Evolutionary conservation across 2,329 filamentous ascomycete species (phyloP), one percentile per base, ranked within the genome.

Genomic region (Coniochaeta pulveracea): DNA sequence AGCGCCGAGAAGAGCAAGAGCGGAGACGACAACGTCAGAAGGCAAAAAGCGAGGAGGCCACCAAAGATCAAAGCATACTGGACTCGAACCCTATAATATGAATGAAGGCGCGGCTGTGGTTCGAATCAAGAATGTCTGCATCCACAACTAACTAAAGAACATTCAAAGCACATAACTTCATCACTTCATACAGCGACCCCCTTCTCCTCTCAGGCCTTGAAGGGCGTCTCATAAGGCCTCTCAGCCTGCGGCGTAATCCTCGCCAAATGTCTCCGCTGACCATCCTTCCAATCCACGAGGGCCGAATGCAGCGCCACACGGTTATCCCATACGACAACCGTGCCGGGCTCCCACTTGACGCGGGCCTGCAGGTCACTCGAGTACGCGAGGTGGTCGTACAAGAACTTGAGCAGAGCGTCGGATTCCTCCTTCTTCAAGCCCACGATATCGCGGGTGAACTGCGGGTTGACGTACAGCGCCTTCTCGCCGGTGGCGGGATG

Each of bases 321-420:
- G 60, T 89, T 91, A 53, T 91, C 85, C 84, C 84, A 93, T 1
- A 89, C 76, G 2, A 91, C 81, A 1, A 93, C 84, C 0, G 82
- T 89, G n/a, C 74, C 71, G 26, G 74, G 66, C 44, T 76, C 75
- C 85, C 85, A 93, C 53, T 79, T 81, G 32, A 93, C 68, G 16
- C 82, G 70, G 5, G 67, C 67, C 45, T 88, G 82, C 52, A 85
- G 73, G 48, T 86, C 81, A 32, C 78, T 73, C 14, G 78, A 78
- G 25, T 72, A 67, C 1, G 76, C 78, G 34, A 85, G 74, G 47
- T 86, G 82, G 47, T 85, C 72, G 51, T 78, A 85, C 11, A 88
- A 57, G 60, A 86, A 86, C 47, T 84, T 83, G 37, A 88, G 64
- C 9, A 88, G 61, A 30, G 68, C 67, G 42, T 93, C 85, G 2